Conservation (phyloP, 768 basidiomycete genomes). For the Leccinum aurantiacum region DNA sequence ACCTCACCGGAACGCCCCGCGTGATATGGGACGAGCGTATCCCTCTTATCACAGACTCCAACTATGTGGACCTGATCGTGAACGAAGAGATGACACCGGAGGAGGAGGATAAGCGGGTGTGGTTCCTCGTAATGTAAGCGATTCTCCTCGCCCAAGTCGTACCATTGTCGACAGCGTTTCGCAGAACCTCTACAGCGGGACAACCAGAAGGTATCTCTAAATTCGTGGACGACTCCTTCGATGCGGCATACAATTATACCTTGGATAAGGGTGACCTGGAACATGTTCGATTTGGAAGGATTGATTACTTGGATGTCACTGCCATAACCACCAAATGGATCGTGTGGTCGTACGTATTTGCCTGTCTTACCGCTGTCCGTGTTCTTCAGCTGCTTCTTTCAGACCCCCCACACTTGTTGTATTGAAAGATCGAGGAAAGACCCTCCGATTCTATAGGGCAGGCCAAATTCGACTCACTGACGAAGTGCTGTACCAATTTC, state of each 20-base stretch:
- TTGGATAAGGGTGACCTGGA: slow-evolving; percentile 59
- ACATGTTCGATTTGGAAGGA: slow-evolving; percentile 77
- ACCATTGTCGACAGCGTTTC: not conserved
- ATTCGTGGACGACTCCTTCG: slow-evolving; percentile 70
- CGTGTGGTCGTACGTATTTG: slow-evolving; percentile 69
- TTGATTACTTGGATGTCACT: slow-evolving; percentile 87
- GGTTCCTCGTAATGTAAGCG: slow-evolving; percentile 77
- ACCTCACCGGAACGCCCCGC: slow-evolving; percentile 55
- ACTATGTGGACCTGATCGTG: slow-evolving; percentile 69
- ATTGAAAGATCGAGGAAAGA: slow-evolving; percentile 66
- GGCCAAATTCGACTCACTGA: slow-evolving; percentile 58
- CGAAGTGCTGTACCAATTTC: slow-evolving; percentile 62
- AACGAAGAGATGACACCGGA: slow-evolving; percentile 65
- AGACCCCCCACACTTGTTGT: slow-evolving; percentile 81
- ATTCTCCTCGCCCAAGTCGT: slow-evolving; percentile 1
- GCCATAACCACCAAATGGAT: slow-evolving; percentile 82
- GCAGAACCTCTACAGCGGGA: slow-evolving; percentile 57
- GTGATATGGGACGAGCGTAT: slow-evolving; percentile 69
- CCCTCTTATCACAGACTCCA: slow-evolving; percentile 79
- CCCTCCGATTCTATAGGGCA: slow-evolving; percentile 78
- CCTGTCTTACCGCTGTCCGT: not conserved
- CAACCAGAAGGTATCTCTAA: slow-evolving; percentile 67
- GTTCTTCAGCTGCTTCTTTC: slow-evolving; percentile 3
- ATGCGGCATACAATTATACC: slow-evolving; percentile 68
- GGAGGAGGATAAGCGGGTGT: slow-evolving; percentile 66